These are phyloP conservation scores for Aphanomyces astaci DNA, from an alignment of 352 stramenopile species.

Conservation along the genomic window DNA sequence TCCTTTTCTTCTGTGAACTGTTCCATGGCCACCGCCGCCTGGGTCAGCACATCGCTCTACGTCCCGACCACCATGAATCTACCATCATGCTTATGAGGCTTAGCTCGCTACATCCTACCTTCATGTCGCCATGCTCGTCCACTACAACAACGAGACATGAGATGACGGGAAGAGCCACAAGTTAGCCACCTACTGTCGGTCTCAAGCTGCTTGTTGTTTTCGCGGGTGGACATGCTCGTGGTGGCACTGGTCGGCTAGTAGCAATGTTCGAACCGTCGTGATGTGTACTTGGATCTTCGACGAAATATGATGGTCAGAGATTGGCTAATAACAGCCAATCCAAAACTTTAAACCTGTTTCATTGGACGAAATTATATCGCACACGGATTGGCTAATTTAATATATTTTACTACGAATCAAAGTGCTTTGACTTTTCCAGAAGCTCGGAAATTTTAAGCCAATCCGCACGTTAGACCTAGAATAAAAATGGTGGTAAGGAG, in stretches of 20 bases:
- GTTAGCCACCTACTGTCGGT: slow-evolving; percentile 49
- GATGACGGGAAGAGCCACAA: background rate
- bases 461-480: background rate
- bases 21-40: slow-evolving; percentile 58
- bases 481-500: background rate
- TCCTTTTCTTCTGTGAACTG: slow-evolving; percentile 73
- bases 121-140: slow-evolving; percentile 80
- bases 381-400: background rate
- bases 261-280: background rate
- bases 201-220: slow-evolving; percentile 75
- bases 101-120: slow-evolving; percentile 32
- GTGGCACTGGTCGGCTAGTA: background rate
- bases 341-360: background rate
- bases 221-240: slow-evolving; percentile 28
- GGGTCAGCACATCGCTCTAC: slow-evolving; percentile 55
- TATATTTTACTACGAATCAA: background rate
- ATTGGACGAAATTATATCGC: background rate
- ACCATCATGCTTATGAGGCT: too few species aligned
- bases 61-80: background rate
- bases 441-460: slow-evolving; percentile 6
- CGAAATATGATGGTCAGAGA: background rate
- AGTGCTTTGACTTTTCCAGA: slow-evolving; percentile 11
- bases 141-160: slow-evolving; percentile 31
- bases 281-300: background rate
- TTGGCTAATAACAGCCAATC: background rate